These are phyloP conservation scores for Globisporangium carolinianum DNA, from an alignment of 352 stramenopile species.

Conservation along the genomic window DNA sequence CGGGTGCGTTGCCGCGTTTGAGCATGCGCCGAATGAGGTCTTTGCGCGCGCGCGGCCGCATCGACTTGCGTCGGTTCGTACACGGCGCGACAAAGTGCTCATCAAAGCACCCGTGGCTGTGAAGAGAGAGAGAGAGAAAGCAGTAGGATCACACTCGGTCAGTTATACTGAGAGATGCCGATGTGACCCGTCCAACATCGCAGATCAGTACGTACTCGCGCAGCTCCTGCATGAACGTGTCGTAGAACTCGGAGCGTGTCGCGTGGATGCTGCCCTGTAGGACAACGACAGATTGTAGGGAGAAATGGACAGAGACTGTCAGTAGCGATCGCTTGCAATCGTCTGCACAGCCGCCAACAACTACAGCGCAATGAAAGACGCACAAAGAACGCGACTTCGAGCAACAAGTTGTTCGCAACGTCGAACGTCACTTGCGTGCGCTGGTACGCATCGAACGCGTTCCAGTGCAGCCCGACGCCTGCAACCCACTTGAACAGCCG, in stretches of 20 bases:
- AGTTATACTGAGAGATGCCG: not conserved
- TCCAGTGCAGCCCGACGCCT: constrained; percentile 22
- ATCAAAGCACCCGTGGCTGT: constrained; percentile 48
- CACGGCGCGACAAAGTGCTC: constrained; percentile 32
- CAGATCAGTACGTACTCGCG: constrained; percentile 21
- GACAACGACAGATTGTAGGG: not conserved
- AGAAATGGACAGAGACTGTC: too few relatives aligned
- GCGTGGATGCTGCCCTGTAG: constrained; percentile 27
- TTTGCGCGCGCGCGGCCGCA: constrained; percentile 15
- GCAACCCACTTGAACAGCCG: constrained; percentile 4
- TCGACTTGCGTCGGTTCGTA: constrained; percentile 29
- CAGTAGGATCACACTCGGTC: not conserved
- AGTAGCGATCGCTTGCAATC: too few relatives aligned
- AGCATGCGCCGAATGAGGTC: constrained; percentile 23
- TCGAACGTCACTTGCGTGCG: constrained; percentile 63
- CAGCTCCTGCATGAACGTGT: constrained; percentile 37
- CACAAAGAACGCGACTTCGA: constrained; percentile 58
- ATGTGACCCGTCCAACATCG: not conserved
- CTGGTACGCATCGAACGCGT: constrained; percentile 24
- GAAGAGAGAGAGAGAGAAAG: constrained; percentile 2
- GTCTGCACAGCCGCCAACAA: too few relatives aligned
- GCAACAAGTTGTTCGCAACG: constrained; percentile 36
- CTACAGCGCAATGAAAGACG: not conserved
- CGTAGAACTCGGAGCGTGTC: constrained; percentile 24
- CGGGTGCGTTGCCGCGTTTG: constrained; percentile 29